These are phyloP conservation scores for Verticillium nubilum DNA, from an alignment of 2,329 filamentous ascomycete species.

Conservation along the genomic window DNA sequence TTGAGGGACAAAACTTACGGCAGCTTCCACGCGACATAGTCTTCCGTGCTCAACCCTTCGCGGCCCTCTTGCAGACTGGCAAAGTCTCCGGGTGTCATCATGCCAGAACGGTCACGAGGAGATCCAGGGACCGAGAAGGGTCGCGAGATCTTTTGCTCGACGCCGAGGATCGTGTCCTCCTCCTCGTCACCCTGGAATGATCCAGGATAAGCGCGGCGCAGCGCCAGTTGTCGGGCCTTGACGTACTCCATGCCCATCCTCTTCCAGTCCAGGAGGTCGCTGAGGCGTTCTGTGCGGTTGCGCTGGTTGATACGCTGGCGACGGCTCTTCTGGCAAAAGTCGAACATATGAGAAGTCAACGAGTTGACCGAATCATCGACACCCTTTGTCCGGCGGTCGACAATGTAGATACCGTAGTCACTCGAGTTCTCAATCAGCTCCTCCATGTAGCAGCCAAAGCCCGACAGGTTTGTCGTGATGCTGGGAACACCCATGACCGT, in stretches of 20 bases:
- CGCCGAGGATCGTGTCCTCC: slow-evolving; percentile 85
- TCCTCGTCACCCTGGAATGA: slow-evolving; percentile 80
- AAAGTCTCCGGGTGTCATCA: slow-evolving; percentile 99
- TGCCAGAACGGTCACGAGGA: slow-evolving; percentile 81
- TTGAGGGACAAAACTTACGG: slow-evolving; percentile 58
- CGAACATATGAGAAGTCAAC: slow-evolving; percentile 85
- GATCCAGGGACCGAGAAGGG: slow-evolving; percentile 93
- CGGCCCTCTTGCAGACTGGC: slow-evolving; percentile 91
- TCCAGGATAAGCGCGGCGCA: slow-evolving; percentile 84
- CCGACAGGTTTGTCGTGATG: slow-evolving; percentile 96
- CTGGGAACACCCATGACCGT: slow-evolving; percentile 98
- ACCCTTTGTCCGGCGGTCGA: slow-evolving; percentile 90
- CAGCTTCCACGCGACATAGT: slow-evolving; percentile 97
- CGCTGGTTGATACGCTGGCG: slow-evolving; percentile 98
- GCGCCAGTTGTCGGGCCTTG: slow-evolving; percentile 88
- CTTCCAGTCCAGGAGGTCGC: slow-evolving; percentile 97
- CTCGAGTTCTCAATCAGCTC: slow-evolving; percentile 96
- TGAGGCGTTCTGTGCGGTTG: slow-evolving; percentile 91
- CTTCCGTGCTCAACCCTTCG: slow-evolving; percentile 90
- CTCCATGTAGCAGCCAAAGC: slow-evolving; percentile 99
- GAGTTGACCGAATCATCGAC: slow-evolving; percentile 98
- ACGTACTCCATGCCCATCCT: slow-evolving; percentile 99
- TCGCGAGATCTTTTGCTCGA: slow-evolving; percentile 90
- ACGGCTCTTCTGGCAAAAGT: slow-evolving; percentile 88
- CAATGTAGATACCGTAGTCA: slow-evolving; percentile 98